These are phyloP conservation scores for Ambrosia artemisiifolia DNA, from an alignment of 129 eudicot genomes.

Conservation along the genomic window DNA sequence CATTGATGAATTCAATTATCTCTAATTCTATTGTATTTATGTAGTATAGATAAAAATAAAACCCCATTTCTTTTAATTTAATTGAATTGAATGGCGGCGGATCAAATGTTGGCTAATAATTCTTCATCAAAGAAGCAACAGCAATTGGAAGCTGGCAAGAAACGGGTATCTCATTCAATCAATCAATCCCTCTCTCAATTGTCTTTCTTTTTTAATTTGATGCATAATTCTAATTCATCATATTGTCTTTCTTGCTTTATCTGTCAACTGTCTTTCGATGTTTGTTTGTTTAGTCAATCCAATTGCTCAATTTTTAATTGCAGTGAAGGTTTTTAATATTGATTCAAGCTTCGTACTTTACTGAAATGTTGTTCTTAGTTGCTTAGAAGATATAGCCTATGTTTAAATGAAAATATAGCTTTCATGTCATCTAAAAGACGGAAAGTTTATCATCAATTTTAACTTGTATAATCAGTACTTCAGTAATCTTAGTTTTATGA, in stretches of 20 bases:
- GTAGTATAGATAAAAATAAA: neutral
- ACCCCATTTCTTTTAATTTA: constrained; percentile 6
- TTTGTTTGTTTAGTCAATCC: neutral
- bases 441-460: neutral
- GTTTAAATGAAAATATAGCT: too few species aligned
- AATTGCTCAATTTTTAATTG: neutral
- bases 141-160: constrained; percentile 84
- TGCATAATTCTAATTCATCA: too few species aligned
- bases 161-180: constrained; percentile 38
- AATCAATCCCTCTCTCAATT: neutral
- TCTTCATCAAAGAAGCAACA: constrained; percentile 52
- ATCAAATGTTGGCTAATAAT: constrained; percentile 42
- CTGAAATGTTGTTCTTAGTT: neutral
- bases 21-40: neutral
- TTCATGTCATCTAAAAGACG: neutral
- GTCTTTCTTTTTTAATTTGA: neutral
- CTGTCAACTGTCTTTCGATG: too few species aligned
- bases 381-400: neutral
- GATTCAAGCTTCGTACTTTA: constrained; percentile 18
- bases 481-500: neutral
- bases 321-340: neutral
- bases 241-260: too few species aligned
- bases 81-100: constrained; percentile 66
- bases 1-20: neutral
- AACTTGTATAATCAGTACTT: neutral